Conservation (phyloP, 352 stramenopile species). For the Peronospora farinosa region DNA sequence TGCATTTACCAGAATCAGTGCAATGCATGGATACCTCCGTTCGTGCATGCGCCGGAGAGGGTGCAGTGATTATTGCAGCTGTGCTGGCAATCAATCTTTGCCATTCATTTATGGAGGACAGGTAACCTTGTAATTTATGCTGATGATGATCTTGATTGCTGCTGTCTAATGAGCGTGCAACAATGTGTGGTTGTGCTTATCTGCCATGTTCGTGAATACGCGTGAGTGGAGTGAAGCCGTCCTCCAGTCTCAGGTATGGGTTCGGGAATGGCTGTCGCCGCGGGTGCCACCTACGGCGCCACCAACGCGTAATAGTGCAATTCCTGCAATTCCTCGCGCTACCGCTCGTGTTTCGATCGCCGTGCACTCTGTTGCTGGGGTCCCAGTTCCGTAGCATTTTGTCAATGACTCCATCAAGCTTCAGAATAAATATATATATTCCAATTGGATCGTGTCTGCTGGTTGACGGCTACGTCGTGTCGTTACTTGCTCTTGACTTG, state of each 20-base stretch:
- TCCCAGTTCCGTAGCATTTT: constrained; percentile 21
- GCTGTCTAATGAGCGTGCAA: constrained; percentile 13
- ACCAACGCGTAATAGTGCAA: constrained; percentile 32
- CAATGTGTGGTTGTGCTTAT: constrained; percentile 9
- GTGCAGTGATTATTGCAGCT: constrained; percentile 44
- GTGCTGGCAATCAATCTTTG: constrained; percentile 50
- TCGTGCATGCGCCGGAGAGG: constrained; percentile 55
- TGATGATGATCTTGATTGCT: background rate
- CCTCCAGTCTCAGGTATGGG: constrained; percentile 31
- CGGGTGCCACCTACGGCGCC: constrained; percentile 31
- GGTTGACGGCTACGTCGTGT: background rate
- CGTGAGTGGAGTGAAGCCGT: constrained; percentile 38
- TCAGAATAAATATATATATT: constrained; percentile 7
- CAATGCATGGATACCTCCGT: constrained; percentile 50
- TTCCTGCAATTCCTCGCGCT: constrained; percentile 27
- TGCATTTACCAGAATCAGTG: constrained; percentile 35
- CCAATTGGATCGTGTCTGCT: constrained; percentile 1
- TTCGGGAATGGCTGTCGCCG: constrained; percentile 32
- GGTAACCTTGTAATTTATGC: constrained; percentile 31
- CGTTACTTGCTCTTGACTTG: background rate
- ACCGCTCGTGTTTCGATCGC: constrained; percentile 31
- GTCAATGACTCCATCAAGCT: background rate
- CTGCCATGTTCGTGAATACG: constrained; percentile 2
- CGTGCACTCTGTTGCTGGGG: constrained; percentile 19
- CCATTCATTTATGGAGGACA: constrained; percentile 49